phyloP scores from a whole-genome alignment of 129 eudicot species.

The Mikania micrantha region DNA sequence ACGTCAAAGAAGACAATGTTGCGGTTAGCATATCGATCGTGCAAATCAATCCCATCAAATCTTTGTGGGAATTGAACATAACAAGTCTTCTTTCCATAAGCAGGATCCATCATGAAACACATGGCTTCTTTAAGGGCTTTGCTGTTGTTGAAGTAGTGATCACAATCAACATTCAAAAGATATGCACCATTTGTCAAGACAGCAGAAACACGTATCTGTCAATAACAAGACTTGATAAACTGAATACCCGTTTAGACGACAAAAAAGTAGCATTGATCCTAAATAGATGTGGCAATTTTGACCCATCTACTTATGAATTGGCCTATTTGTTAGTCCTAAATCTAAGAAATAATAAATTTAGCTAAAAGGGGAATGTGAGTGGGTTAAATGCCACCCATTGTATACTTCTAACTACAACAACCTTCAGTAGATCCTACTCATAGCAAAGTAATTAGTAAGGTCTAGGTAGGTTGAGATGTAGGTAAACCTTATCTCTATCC shows the following conservation, averaged over 20 bases:
- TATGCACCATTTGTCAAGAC: conserved; percentile 84
- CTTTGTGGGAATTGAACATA: conserved; percentile 91
- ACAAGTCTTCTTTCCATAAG: conserved; percentile 67
- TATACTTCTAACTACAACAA: no score
- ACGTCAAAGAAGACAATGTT: conserved; percentile 89
- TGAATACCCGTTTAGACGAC: background rate
- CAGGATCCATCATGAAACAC: conserved; percentile 97
- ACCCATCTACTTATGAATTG: background rate
- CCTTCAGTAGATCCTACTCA: no score
- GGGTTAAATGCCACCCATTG: background rate
- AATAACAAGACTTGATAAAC: background rate
- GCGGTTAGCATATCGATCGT: conserved; percentile 90
- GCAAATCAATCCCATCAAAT: conserved; percentile 87
- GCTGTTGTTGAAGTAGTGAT: conserved; percentile 90
- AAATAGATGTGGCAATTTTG: background rate
- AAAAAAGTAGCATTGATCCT: background rate
- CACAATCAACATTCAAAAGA: conserved; percentile 83
- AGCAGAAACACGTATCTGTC: conserved; percentile 86
- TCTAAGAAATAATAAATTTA: background rate
- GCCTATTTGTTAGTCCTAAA: background rate
- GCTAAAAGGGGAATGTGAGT: background rate
- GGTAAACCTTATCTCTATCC: no score
- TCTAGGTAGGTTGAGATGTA: no score
- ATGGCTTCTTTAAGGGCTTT: conserved; percentile 92
- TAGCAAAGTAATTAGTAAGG: no score